phyloP scores from a whole-genome alignment of 2,329 filamentous ascomycete species.

The Diaporthe sp. region DNA sequence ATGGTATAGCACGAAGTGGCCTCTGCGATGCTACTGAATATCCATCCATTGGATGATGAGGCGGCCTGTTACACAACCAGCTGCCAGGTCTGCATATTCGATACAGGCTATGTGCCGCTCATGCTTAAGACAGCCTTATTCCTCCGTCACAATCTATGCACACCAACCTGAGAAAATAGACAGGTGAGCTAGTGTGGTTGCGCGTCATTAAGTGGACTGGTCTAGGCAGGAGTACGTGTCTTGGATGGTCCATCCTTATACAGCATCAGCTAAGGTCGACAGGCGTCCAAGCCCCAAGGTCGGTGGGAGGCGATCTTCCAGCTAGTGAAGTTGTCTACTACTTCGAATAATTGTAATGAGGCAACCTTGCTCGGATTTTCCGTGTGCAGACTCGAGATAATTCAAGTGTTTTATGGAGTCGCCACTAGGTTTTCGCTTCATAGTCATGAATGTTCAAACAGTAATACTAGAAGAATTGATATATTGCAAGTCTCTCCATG shows the following conservation, averaged over 20 bases:
- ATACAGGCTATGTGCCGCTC: no score
- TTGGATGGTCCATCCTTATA: no score
- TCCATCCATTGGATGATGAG: not conserved
- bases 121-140: no score
- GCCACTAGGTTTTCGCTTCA: not conserved
- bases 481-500: no score
- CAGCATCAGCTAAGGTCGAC: no score
- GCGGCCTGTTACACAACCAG: not conserved
- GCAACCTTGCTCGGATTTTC: no score
- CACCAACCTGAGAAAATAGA: not conserved
- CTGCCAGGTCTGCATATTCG: not conserved
- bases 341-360: not conserved
- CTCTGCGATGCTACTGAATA: not conserved
- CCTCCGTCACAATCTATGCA: not conserved
- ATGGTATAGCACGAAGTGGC: not conserved
- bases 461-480: not conserved
- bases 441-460: not conserved
- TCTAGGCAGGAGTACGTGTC: not conserved
- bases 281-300: no score
- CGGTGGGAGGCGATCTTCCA: no score
- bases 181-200: not conserved
- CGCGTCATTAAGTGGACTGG: not conserved
- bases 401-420: not conserved
- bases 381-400: not conserved
- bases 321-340: no score